These are phyloP conservation scores for Biscogniauxia sp. DNA, from an alignment of 2,329 filamentous ascomycete species.

Conservation along the genomic window DNA sequence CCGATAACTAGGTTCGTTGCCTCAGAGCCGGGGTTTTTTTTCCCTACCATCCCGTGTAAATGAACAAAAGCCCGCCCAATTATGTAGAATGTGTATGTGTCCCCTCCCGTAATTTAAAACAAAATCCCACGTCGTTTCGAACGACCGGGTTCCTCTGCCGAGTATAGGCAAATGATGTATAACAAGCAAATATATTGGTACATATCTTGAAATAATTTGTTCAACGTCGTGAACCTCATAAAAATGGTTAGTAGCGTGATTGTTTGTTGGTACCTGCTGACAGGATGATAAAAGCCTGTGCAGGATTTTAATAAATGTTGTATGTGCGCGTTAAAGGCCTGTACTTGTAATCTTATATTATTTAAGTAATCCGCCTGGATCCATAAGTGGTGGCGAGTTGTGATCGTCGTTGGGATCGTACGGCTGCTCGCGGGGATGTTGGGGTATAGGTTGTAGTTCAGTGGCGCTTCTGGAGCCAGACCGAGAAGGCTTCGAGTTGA, in stretches of 20 bases:
- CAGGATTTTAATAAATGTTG: slow-evolving; percentile 1
- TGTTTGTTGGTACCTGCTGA: background rate
- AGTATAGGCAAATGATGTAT: slow-evolving; percentile 10
- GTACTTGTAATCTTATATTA: slow-evolving; percentile 3
- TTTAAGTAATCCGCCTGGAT: slow-evolving; percentile 41
- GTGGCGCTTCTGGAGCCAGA: slow-evolving; percentile 36
- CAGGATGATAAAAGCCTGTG: slow-evolving; percentile 1
- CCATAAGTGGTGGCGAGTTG: slow-evolving; percentile 35
- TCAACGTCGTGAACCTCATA: slow-evolving; percentile 26
- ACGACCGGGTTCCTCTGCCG: slow-evolving; percentile 6
- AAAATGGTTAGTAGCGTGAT: slow-evolving; percentile 5
- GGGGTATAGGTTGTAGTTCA: slow-evolving; percentile 47
- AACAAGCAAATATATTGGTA: slow-evolving; percentile 15
- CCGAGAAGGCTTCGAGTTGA: slow-evolving; percentile 32
- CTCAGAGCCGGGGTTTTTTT: background rate
- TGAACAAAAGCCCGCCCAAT: slow-evolving; percentile 6
- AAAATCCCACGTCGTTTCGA: slow-evolving; percentile 5
- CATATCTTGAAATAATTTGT: slow-evolving; percentile 18
- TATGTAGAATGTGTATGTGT: slow-evolving; percentile 7
- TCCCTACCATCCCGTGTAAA: background rate
- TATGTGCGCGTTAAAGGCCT: background rate
- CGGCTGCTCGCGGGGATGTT: slow-evolving; percentile 36
- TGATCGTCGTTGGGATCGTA: slow-evolving; percentile 31
- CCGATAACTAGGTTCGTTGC: background rate
- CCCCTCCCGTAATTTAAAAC: background rate